phyloP scores from a whole-genome alignment of 1,139 yeast species.

The Blastobotrys capitulatus region DNA sequence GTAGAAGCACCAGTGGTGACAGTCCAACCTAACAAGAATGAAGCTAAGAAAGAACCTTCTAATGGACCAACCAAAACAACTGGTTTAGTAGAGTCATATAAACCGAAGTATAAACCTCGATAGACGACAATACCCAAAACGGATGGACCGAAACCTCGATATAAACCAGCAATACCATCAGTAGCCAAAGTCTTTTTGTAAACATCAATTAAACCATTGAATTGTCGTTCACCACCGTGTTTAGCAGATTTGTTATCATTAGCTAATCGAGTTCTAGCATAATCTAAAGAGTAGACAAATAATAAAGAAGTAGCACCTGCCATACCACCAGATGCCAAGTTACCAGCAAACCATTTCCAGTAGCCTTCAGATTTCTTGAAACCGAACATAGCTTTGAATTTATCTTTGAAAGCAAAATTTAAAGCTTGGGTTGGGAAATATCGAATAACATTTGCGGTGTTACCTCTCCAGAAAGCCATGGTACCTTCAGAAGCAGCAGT shows the following conservation, averaged over 20 bases:
- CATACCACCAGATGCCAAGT: constrained; percentile 78
- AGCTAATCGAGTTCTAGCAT: constrained; percentile 81
- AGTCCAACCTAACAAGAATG: constrained; percentile 74
- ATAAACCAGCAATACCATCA: constrained; percentile 75
- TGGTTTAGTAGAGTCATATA: constrained; percentile 75
- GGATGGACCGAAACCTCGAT: constrained; percentile 82
- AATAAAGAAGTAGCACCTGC: constrained; percentile 75
- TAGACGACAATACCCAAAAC: constrained; percentile 74
- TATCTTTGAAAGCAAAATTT: constrained; percentile 80
- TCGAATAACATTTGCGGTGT: constrained; percentile 78
- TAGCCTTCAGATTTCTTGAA: constrained; percentile 64
- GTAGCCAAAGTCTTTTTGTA: constrained; percentile 71
- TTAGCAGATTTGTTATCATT: constrained; percentile 71
- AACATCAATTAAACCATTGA: constrained; percentile 72
- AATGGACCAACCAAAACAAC: constrained; percentile 66
- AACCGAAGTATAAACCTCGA: constrained; percentile 83
- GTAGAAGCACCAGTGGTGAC: constrained; percentile 77
- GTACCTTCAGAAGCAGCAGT: constrained; percentile 70
- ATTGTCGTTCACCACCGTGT: constrained; percentile 66
- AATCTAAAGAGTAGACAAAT: constrained; percentile 75
- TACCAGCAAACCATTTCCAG: constrained; percentile 71
- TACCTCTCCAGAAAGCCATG: constrained; percentile 75
- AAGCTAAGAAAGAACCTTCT: constrained; percentile 66
- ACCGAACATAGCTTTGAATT: constrained; percentile 76
- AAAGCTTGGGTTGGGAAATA: constrained; percentile 61